Evolutionary conservation across 345 rosid genomes (phyloP).

Genomic region (Gynandropsis gynandra): DNA sequence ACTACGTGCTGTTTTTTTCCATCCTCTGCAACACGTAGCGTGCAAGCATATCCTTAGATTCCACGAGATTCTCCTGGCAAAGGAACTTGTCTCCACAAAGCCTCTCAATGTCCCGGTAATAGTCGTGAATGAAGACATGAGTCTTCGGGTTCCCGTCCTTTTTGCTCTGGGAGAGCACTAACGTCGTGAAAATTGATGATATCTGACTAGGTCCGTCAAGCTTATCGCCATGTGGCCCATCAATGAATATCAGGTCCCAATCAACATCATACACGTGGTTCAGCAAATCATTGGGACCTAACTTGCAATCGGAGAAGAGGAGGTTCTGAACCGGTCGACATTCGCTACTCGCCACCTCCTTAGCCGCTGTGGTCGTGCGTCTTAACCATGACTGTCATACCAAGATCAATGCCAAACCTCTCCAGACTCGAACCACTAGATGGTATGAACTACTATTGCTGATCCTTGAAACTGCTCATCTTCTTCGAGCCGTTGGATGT

Average conservation of each 20-base stretch:
- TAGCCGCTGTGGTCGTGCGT: no score
- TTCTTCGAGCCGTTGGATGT: no score
- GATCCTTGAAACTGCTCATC: no score
- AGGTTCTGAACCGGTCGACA: conserved; percentile 91
- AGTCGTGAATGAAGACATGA: conserved; percentile 81
- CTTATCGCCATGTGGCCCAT: conserved; percentile 90
- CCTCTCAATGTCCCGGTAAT: conserved; percentile 68
- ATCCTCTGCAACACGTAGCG: conserved; percentile 81
- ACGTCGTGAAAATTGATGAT: conserved; percentile 85
- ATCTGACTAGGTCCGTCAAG: conserved; percentile 68
- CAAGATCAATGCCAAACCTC: no score
- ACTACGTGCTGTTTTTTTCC: conserved; percentile 44
- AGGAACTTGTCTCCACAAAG: conserved; percentile 77
- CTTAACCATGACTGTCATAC: no score
- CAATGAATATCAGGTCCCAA: conserved; percentile 91
- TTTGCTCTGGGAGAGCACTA: conserved; percentile 82
- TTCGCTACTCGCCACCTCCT: conserved; percentile 53
- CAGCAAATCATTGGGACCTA: conserved; percentile 85
- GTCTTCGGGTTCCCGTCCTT: conserved; percentile 64
- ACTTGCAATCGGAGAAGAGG: conserved; percentile 76
- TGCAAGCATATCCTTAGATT: conserved; percentile 51
- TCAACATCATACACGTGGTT: conserved; percentile 90
- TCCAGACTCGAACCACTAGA: no score
- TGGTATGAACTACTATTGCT: no score
- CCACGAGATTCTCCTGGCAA: conserved; percentile 77